These are phyloP conservation scores for Ascochyta clinopodiicola DNA, from an alignment of 2,329 filamentous ascomycete genomes.

Conservation along the genomic window DNA sequence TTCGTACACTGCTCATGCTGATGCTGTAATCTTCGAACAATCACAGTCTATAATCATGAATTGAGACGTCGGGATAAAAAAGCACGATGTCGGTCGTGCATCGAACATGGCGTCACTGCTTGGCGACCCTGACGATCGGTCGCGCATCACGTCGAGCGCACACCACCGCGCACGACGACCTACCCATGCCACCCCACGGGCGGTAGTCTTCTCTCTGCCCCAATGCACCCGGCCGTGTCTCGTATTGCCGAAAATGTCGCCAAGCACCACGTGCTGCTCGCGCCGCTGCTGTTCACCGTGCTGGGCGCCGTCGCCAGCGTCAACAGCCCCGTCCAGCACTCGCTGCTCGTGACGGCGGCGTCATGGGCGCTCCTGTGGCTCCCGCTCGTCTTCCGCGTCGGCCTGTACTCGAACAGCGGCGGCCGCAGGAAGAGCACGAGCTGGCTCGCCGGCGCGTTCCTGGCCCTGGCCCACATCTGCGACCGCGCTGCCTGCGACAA, in stretches of 20 bases:
- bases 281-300: constrained; percentile 45
- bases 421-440: constrained; percentile 33
- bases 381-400: constrained; percentile 41
- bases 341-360: constrained; percentile 51
- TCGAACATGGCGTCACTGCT: constrained; percentile 14
- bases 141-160: background rate
- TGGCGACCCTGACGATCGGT: constrained; percentile 17
- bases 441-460: constrained; percentile 52
- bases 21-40: no score
- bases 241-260: constrained; percentile 40
- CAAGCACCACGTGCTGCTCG: constrained; percentile 40
- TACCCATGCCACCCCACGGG: constrained; percentile 42
- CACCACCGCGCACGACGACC: constrained; percentile 21
- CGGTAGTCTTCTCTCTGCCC: constrained; percentile 37
- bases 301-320: constrained; percentile 44
- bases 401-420: constrained; percentile 38
- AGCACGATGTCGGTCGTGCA: no score
- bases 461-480: constrained; percentile 53
- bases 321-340: constrained; percentile 47
- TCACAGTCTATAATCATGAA: no score
- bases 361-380: constrained; percentile 53
- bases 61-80: no score
- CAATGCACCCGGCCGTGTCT: constrained; percentile 48
- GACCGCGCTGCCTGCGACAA: constrained; percentile 53
- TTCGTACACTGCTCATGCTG: no score